phyloP scores from a whole-genome alignment of 768 basidiomycete species.

The Tricholoma terreum region DNA sequence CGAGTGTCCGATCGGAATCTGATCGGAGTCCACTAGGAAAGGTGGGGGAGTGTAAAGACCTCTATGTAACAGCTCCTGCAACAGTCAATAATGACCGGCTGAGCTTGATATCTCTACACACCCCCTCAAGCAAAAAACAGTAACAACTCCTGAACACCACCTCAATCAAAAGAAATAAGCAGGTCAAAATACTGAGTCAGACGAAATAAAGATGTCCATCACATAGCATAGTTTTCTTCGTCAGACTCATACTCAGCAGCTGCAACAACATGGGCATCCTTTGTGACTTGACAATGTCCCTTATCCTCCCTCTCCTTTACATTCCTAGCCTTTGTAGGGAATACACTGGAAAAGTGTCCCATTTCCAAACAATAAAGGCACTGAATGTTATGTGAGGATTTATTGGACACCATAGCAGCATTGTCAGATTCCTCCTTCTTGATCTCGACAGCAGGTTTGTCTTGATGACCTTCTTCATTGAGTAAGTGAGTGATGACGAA shows the following conservation, averaged over 20 bases:
- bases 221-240: background rate
- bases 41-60: too few species aligned
- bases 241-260: background rate
- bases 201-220: too few species aligned
- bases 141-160: too few species aligned
- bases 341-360: background rate
- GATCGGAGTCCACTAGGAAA: too few species aligned
- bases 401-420: background rate
- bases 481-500: constrained; percentile 14
- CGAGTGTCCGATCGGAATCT: too few species aligned
- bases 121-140: too few species aligned
- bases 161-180: too few species aligned
- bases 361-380: background rate
- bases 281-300: background rate
- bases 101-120: too few species aligned
- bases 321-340: background rate
- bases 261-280: background rate
- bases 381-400: background rate
- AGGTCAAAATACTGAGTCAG: too few species aligned
- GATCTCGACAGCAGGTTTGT: background rate
- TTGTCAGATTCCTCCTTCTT: background rate
- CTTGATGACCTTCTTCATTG: constrained; percentile 15
- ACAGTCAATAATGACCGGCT: too few species aligned
- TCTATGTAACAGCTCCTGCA: too few species aligned
- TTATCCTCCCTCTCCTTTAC: too few species aligned